Percentiles rank a stretch among this genome's conserved stretches.
These are phyloP conservation scores for Coemansia sp. DNA, from an alignment of 192 early-diverging fungal species.

Conservation along the genomic window DNA sequence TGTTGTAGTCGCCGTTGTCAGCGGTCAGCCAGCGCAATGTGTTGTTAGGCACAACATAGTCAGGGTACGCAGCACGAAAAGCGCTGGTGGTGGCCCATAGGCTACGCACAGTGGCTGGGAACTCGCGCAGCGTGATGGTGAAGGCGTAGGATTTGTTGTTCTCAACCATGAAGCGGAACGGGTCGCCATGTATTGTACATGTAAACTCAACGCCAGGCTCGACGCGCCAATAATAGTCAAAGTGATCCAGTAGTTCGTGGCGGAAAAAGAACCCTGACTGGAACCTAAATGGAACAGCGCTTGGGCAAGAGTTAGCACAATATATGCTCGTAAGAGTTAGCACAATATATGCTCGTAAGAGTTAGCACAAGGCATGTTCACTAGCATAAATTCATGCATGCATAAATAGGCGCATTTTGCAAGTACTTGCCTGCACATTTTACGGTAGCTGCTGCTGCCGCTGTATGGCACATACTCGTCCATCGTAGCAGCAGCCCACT, in stretches of 20 bases:
- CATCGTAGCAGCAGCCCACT: constrained; percentile 11
- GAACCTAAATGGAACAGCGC: constrained; percentile 56
- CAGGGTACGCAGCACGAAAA: constrained; percentile 43
- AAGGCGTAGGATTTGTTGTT: constrained; percentile 74
- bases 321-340: background rate
- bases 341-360: constrained; percentile 12
- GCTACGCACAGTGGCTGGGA: constrained; percentile 53
- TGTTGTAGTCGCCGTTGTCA: constrained; percentile 60
- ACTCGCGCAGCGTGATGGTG: constrained; percentile 61
- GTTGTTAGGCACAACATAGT: constrained; percentile 36
- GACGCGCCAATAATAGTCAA: constrained; percentile 83
- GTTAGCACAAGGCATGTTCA: constrained; percentile 15
- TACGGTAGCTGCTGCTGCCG: constrained; percentile 62
- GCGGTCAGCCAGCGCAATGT: constrained; percentile 53
- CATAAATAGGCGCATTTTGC: background rate
- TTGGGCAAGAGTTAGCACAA: constrained; percentile 13
- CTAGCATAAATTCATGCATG: background rate
- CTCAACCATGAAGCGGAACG: constrained; percentile 72
- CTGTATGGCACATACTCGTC: constrained; percentile 57
- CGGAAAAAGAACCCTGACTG: constrained; percentile 74
- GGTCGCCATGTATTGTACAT: constrained; percentile 75
- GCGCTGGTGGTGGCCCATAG: constrained; percentile 58
- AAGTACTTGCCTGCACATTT: constrained; percentile 61
- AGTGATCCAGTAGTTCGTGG: constrained; percentile 65
- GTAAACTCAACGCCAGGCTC: constrained; percentile 76